Conservation (phyloP, 495 filamentous ascomycete species). For the Xylaria acuta region DNA sequence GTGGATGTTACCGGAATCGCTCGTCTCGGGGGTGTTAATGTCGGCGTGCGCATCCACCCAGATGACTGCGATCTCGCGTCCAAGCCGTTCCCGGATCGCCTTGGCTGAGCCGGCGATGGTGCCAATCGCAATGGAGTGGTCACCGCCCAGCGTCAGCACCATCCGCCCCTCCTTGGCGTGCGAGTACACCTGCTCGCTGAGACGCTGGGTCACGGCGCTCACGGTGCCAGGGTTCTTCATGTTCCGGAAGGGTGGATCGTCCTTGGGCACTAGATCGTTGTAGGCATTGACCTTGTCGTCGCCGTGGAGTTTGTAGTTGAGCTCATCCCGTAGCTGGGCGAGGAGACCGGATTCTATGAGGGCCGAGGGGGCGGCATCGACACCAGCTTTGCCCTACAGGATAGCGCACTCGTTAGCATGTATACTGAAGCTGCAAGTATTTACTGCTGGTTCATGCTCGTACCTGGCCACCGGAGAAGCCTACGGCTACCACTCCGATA, state of each 20-base stretch:
- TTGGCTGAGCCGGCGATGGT: slow-evolving; percentile 83
- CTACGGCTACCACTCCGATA: slow-evolving; percentile 91
- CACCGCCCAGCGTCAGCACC: slow-evolving; percentile 91
- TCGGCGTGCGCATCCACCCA: slow-evolving; percentile 99
- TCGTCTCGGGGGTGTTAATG: slow-evolving; percentile 94
- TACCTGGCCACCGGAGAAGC: slow-evolving; percentile 97
- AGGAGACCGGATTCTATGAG: slow-evolving; percentile 90
- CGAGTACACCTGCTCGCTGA: slow-evolving; percentile 84
- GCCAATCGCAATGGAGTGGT: slow-evolving; percentile 96
- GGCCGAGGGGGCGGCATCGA: slow-evolving; percentile 90
- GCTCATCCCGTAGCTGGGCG: slow-evolving; percentile 78
- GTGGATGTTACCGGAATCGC: slow-evolving; percentile 91
- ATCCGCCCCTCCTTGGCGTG: slow-evolving; percentile 85
- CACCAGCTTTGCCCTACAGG: slow-evolving; percentile 82
- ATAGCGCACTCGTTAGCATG: slow-evolving; percentile 29
- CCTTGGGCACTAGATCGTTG: slow-evolving; percentile 71
- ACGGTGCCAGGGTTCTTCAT: slow-evolving; percentile 95
- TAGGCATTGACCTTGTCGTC: slow-evolving; percentile 87
- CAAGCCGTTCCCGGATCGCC: slow-evolving; percentile 82
- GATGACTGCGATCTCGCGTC: slow-evolving; percentile 86
- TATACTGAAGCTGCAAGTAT: neutral
- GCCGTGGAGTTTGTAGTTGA: slow-evolving; percentile 85
- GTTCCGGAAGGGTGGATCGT: slow-evolving; percentile 78
- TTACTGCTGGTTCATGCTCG: slow-evolving; percentile 30
- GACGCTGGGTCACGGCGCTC: slow-evolving; percentile 79